Evolutionary conservation across 129 eudicot genomes (phyloP).

Genomic region (Pseudognaphalium luteoalbum): DNA sequence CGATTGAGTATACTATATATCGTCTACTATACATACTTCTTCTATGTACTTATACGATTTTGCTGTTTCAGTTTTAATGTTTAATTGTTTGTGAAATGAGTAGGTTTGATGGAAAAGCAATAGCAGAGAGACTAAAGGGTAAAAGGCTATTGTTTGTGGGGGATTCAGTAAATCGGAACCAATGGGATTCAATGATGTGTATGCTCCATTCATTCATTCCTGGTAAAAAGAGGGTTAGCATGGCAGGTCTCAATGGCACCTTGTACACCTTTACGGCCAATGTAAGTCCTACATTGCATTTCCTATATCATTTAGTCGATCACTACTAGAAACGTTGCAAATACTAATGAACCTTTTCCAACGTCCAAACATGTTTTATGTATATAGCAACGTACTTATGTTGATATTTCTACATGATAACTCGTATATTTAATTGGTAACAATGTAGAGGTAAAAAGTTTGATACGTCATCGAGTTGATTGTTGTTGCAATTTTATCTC

Average conservation of each 20-base stretch:
- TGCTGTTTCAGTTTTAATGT: neutral
- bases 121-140: slow-evolving; percentile 58
- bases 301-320: neutral
- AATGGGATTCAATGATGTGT: slow-evolving; percentile 86
- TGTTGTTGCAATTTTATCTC: no score
- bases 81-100: slow-evolving; percentile 5
- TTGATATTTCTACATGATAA: no score
- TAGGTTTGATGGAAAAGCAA: slow-evolving; percentile 63
- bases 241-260: slow-evolving; percentile 39
- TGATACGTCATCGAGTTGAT: no score
- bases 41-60: neutral
- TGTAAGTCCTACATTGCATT: slow-evolving; percentile 33
- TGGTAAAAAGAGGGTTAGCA: slow-evolving; percentile 30
- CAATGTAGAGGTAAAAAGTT: no score
- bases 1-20: neutral
- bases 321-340: no score
- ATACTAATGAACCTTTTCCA: no score
- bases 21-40: neutral
- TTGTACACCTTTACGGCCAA: slow-evolving; percentile 48
- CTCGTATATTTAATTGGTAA: no score
- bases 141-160: slow-evolving; percentile 74
- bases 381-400: no score
- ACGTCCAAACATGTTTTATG: no score
- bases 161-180: slow-evolving; percentile 71
- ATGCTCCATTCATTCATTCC: slow-evolving; percentile 48